phyloP scores from a whole-genome alignment of 305 asterid genomes.

The Solanum aculeatissimum region DNA sequence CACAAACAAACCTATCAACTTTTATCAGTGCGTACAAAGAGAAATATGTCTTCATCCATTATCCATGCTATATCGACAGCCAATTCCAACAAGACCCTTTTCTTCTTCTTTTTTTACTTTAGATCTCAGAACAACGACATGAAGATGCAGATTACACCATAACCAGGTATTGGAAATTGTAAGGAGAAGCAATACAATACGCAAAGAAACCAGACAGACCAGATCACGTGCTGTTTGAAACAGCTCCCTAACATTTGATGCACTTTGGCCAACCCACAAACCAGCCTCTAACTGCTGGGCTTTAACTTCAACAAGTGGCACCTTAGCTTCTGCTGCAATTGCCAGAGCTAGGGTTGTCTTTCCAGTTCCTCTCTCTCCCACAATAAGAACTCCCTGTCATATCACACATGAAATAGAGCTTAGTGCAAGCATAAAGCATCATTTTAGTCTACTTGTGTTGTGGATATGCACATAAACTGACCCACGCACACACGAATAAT shows the following conservation, averaged over 20 bases:
- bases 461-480: background rate
- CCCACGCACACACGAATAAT: background rate
- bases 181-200: background rate
- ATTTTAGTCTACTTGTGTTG: background rate
- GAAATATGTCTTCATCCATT: background rate
- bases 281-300: conserved; percentile 94
- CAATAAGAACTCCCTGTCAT: conserved; percentile 91
- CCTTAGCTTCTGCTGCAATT: conserved; percentile 97
- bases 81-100: background rate
- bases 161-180: background rate
- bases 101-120: background rate
- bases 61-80: background rate
- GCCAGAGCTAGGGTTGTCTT: conserved; percentile 93
- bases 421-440: conserved; percentile 1
- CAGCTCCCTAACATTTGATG: conserved; percentile 91
- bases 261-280: conserved; percentile 99
- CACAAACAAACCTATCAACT: background rate
- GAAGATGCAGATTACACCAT: background rate
- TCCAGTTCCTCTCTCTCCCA: conserved; percentile 99
- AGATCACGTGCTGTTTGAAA: conserved; percentile 98
- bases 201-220: conserved; percentile 25
- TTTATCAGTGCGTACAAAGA: background rate
- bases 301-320: conserved; percentile 88
- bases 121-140: background rate
- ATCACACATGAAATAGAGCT: conserved; percentile 4